Evolutionary conservation across 345 rosid species (phyloP), one percentile per base, ranked within the genome.

Genomic region (Durio zibethinus): DNA sequence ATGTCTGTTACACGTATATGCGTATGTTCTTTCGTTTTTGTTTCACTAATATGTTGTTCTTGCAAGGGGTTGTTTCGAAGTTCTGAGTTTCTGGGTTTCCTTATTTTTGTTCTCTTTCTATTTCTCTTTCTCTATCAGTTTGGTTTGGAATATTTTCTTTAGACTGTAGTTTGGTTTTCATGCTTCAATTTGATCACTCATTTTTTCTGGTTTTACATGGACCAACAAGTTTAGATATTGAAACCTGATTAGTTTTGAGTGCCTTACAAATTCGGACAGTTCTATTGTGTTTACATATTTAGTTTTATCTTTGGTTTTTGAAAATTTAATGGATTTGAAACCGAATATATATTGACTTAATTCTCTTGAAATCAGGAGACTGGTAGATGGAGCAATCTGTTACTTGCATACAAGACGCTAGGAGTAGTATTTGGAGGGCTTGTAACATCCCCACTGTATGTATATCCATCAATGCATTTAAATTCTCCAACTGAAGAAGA

Each of bases 361-460:
- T 65, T 57, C 5, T 50, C 53, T 27, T 64, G 69, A 45, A 68
- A 71, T 36, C 54, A 84, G 90, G 79, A 79, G 38, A 82, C 29
- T 21, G 65, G 85, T 76, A 73, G 72, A 79, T 72, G 85, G 87
- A 82, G 70, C 68, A 79, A 73, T 66, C 38, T 86, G 76, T 20
- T 82, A 7, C 82, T 86, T 53, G 91, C 91, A 10, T 88, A 87
- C 83, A 86, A 77, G 87, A 90, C 92, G 40, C 77, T 90, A 2
- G 94, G 92, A 74, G 90, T 91, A 7, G 95, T 89, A 15, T 91
- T 89, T 79, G 93, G 95, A 60, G 92, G 93, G n/a, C 86, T 91
- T 12, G 96, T 89, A 20, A 91, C 93, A 27, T 91, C 93, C 7
- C 92, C 96, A 7, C 66, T 87, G 0, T 91, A 91, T 47, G 92